Base-by-base conservation (phyloP, 139 green algal genomes). In the Pseudopediastrum boryanum region DNA sequence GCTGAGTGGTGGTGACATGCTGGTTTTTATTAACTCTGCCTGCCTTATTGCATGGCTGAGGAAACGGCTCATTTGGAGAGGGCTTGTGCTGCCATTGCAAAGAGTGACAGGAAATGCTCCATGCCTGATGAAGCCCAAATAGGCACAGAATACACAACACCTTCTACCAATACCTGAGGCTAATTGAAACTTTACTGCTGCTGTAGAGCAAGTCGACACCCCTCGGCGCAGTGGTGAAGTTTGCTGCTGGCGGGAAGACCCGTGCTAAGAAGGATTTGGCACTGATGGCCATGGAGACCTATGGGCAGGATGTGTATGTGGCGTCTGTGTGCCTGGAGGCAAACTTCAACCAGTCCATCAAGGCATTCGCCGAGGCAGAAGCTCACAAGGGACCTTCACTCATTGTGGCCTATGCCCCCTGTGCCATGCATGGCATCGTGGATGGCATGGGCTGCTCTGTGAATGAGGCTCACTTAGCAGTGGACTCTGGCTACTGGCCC, bases 321-420 rank as follows among this genome's bases (percentile, higher is more conserved):
- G 85, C 87, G 7, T 71, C 33, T 50, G 71, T 80, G 2, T 86
- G 72, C 59, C 80, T 92, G 46, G 83, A 89, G 58, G 80, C 87
- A 51, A 89, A 90, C 83, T 89, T 85, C 70, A 80, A 79, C 70
- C 86, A 91, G 84, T 79, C 86, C 25, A 69, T 87, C 48, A 85
- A 85, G 71, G 83, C 85, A 0, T 70, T 90, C 46, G 51, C 54
- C 10, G 85, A 90, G 77, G 85, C 85, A 2, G 83, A 88, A 77
- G 61, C 65, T 2, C 78, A 90, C 86, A 67, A 62, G 23, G 87
- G 87, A 33, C 77, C 83, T 33, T 86, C 77, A 16, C 83, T 92
- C 27, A 54, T 89, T 29, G 42, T 92, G 16, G 81, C 77, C 35
- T 92, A 90, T 65, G 50, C 85, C 41, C 81, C 85, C 19, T 92